A percentile compares a stretch with the other conserved stretches of the same genome.
Evolutionary conservation across 345 rosid genomes (phyloP).

Genomic region (Triadica sebifera): DNA sequence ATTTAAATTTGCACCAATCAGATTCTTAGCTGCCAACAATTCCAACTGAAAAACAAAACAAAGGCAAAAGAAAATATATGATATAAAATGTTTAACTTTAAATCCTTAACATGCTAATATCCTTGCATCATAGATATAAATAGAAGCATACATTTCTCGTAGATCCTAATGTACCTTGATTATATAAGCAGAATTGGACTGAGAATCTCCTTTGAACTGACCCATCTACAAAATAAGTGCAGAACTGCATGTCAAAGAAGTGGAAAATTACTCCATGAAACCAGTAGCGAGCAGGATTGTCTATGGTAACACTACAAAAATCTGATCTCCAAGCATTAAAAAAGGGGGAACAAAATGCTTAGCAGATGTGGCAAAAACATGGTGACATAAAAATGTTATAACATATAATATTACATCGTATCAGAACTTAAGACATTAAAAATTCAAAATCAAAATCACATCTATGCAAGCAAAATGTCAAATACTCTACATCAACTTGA

Average conservation of each 20-base stretch:
- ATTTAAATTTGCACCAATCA: constrained; percentile 89
- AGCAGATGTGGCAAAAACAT: neutral
- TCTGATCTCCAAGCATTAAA: neutral
- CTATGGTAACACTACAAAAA: neutral
- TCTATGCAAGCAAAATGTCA: neutral
- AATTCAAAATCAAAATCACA: neutral
- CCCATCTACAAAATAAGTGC: constrained; percentile 84
- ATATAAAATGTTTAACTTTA: neutral
- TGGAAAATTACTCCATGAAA: constrained; percentile 60
- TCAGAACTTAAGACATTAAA: neutral
- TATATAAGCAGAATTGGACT: constrained; percentile 67
- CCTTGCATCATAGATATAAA: neutral
- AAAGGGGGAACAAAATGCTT: neutral
- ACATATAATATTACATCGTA: neutral
- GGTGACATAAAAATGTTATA: neutral
- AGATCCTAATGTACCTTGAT: constrained; percentile 49
- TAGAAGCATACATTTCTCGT: neutral
- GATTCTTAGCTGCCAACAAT: constrained; percentile 95
- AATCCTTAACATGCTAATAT: neutral
- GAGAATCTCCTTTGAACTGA: constrained; percentile 57
- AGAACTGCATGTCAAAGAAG: constrained; percentile 86
- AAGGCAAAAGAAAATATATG: neutral
- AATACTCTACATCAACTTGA: neutral
- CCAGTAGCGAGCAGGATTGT: constrained; percentile 11
- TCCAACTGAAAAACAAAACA: constrained; percentile 58